Percentiles rank a stretch among this genome's conserved stretches.
Evolutionary conservation across 1,284 basidiomycete genomes (phyloP).

Genomic region (Ganoderma meredithae): DNA sequence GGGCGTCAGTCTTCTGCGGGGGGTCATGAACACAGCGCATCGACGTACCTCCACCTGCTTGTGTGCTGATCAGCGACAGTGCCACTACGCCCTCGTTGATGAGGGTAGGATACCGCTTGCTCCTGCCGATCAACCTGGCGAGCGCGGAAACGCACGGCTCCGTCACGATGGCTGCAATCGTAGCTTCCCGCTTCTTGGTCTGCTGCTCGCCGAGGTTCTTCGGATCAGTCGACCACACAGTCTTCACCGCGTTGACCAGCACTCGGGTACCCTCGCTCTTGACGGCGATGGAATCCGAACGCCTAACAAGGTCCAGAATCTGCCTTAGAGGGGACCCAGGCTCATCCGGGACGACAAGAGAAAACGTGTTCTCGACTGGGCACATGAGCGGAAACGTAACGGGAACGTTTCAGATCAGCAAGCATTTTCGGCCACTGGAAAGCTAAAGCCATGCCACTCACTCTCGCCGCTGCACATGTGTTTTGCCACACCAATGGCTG

Average conservation of each 20-base stretch:
- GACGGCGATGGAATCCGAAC: constrained; percentile 84
- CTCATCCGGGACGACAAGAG: constrained; percentile 56
- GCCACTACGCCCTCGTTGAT: constrained; percentile 92
- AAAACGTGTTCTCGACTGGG: constrained; percentile 71
- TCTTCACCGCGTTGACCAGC: constrained; percentile 83
- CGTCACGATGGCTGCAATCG: constrained; percentile 62
- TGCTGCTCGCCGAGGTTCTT: constrained; percentile 42
- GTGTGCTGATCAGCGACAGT: constrained; percentile 77
- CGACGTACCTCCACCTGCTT: constrained; percentile 67
- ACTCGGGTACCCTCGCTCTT: constrained; percentile 92
- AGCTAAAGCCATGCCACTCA: constrained; percentile 47
- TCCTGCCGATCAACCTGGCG: constrained; percentile 76
- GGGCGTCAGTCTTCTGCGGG: constrained; percentile 19
- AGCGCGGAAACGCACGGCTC: constrained; percentile 66
- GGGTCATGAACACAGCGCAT: constrained; percentile 13
- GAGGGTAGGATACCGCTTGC: constrained; percentile 83
- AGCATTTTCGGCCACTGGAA: constrained; percentile 12
- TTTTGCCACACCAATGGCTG: constrained; percentile 88
- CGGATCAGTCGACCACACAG: constrained; percentile 66
- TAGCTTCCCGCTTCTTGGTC: constrained; percentile 57
- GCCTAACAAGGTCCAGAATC: constrained; percentile 77
- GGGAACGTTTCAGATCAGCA: constrained; percentile 19
- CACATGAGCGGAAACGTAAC: neutral
- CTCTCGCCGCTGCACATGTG: constrained; percentile 84
- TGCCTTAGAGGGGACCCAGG: constrained; percentile 61